phyloP scores from a whole-genome alignment of 129 eudicot species.

The Flaveria bidentis region DNA sequence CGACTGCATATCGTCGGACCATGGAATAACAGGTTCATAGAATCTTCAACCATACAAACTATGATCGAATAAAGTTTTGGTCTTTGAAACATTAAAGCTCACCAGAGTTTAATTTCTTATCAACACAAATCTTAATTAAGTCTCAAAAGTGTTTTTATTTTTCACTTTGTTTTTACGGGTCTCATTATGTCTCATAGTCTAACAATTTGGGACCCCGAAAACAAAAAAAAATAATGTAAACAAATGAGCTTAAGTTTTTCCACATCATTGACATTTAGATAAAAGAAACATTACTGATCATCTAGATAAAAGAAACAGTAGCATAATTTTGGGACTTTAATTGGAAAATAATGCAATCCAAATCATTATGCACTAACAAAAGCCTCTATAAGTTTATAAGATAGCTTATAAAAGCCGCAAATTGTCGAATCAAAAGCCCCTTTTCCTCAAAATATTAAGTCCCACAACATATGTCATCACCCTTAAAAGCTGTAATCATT shows the following conservation, averaged over 20 bases:
- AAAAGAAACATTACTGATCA: conserved; percentile 18
- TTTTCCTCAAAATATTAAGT: conserved; percentile 26
- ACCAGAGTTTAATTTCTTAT: background rate
- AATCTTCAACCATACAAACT: conserved; percentile 5
- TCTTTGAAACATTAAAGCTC: background rate
- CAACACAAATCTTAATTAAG: background rate
- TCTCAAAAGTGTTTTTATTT: background rate
- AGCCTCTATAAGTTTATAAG: conserved; percentile 24
- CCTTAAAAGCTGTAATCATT: conserved; percentile 28
- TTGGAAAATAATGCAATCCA: conserved; percentile 33
- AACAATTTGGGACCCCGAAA: background rate
- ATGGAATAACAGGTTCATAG: background rate
- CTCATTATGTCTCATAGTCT: background rate
- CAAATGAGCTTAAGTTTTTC: conserved; percentile 14
- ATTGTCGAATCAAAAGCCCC: conserved; percentile 4
- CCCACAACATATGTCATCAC: conserved; percentile 25
- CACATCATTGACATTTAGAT: conserved; percentile 28
- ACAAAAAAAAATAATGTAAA: background rate
- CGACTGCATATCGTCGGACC: too few relatives aligned
- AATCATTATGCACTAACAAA: conserved; percentile 41
- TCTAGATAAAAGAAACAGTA: conserved; percentile 21
- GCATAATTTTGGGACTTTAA: conserved; percentile 14
- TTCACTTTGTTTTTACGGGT: conserved; percentile 1
- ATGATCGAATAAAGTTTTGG: background rate
- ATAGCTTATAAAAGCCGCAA: conserved; percentile 35